Percentiles rank a stretch among this genome's conserved stretches.
Conservation (phyloP, 2,329 filamentous ascomycete species). For the Trichoderma semiorbis region DNA sequence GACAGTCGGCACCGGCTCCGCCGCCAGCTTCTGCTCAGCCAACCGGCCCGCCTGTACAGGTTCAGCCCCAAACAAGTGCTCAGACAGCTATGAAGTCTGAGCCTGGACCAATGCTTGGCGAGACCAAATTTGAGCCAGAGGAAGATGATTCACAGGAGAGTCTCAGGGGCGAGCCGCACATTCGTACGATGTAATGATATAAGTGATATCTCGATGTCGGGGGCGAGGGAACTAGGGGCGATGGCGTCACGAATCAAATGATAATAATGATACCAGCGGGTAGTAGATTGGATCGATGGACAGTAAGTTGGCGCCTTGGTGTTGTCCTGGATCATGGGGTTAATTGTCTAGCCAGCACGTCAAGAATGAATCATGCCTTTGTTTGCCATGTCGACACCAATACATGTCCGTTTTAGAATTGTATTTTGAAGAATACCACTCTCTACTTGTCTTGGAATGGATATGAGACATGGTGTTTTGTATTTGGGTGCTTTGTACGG, state of each 20-base stretch:
- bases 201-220: not conserved
- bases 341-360: slow-evolving; percentile 11
- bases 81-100: slow-evolving; percentile 58
- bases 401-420: not conserved
- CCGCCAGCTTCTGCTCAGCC: slow-evolving; percentile 33
- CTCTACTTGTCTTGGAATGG: not conserved
- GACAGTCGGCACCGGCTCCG: not conserved
- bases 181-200: not conserved
- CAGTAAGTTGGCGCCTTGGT: slow-evolving; percentile 5
- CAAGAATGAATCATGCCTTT: slow-evolving; percentile 4
- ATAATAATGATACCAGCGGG: not conserved
- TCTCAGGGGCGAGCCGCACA: not conserved
- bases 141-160: slow-evolving; percentile 30
- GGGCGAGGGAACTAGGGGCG: not conserved
- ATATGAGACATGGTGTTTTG: not conserved
- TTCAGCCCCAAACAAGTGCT: slow-evolving; percentile 52
- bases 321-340: slow-evolving; percentile 11
- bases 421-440: not conserved
- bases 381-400: not conserved
- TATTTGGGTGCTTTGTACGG: not conserved
- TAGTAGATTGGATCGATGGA: slow-evolving; percentile 10
- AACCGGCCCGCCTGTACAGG: slow-evolving; percentile 54
- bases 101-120: slow-evolving; percentile 57
- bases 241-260: not conserved
- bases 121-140: slow-evolving; percentile 68